Percentiles rank a stretch among this genome's conserved stretches.
These are phyloP conservation scores for Yamadazyma mexicana DNA, from an alignment of 1,139 yeast genomes.

Conservation along the genomic window DNA sequence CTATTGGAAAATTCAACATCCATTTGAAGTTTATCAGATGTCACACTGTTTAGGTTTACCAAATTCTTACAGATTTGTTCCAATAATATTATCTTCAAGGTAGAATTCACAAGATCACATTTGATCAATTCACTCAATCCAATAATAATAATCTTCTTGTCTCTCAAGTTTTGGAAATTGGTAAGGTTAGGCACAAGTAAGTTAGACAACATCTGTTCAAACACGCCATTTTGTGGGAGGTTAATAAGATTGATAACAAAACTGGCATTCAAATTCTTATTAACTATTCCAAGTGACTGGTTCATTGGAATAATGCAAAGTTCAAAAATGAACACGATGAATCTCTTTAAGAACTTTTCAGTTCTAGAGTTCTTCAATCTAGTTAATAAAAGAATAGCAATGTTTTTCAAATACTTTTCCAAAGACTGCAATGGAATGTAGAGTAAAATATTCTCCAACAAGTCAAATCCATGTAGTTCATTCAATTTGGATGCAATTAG, in stretches of 20 bases:
- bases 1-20: constrained; percentile 6
- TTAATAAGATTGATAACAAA: constrained; percentile 61
- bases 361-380: constrained; percentile 81
- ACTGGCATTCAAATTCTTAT: constrained; percentile 37
- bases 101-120: constrained; percentile 27
- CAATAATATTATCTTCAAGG: constrained; percentile 49
- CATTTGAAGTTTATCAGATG: constrained; percentile 15
- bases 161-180: constrained; percentile 65
- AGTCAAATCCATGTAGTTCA: constrained; percentile 81
- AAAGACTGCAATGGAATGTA: constrained; percentile 53
- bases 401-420: constrained; percentile 62
- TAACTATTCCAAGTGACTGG: constrained; percentile 15
- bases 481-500: constrained; percentile 80
- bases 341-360: constrained; percentile 73
- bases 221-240: constrained; percentile 61
- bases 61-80: constrained; percentile 53
- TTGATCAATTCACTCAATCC: constrained; percentile 64
- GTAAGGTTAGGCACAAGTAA: constrained; percentile 70
- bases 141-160: constrained; percentile 71
- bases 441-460: constrained; percentile 68
- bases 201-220: constrained; percentile 60
- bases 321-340: constrained; percentile 65
- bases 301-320: constrained; percentile 40
- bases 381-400: constrained; percentile 74
- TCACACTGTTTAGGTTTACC: constrained; percentile 36